A percentile compares a stretch with the other conserved stretches of the same genome.
Evolutionary conservation across 352 stramenopile species (phyloP).

Genomic region (Phytophthora boehmeriae): DNA sequence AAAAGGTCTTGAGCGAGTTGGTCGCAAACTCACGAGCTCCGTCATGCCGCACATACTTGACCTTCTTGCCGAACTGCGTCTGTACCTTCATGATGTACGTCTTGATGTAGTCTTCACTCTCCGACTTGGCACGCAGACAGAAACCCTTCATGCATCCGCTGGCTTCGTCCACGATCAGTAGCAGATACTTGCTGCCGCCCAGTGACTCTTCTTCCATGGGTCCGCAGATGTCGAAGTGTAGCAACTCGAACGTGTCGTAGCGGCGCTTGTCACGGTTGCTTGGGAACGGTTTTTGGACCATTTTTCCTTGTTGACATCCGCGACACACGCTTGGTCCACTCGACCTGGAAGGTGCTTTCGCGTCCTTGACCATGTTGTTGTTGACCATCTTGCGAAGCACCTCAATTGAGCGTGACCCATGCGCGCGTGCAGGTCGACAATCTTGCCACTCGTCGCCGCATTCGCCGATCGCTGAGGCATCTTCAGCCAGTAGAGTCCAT

Average conservation of each 20-base stretch:
- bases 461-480: slow-evolving; percentile 13
- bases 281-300: slow-evolving; percentile 25
- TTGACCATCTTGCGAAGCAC: slow-evolving; percentile 22
- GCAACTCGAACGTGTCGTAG: slow-evolving; percentile 14
- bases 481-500: slow-evolving; percentile 20
- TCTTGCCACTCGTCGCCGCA: neutral
- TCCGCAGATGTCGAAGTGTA: slow-evolving; percentile 25
- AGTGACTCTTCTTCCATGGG: slow-evolving; percentile 21
- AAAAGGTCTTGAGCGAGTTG: slow-evolving; percentile 15
- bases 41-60: slow-evolving; percentile 25
- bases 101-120: slow-evolving; percentile 19
- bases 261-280: slow-evolving; percentile 12
- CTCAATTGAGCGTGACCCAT: slow-evolving; percentile 15
- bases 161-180: slow-evolving; percentile 24
- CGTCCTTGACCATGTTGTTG: slow-evolving; percentile 12
- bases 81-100: slow-evolving; percentile 8
- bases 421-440: slow-evolving; percentile 12
- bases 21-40: slow-evolving; percentile 18
- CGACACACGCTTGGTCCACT: slow-evolving; percentile 4
- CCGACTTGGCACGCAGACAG: slow-evolving; percentile 23
- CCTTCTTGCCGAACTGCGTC: slow-evolving; percentile 11
- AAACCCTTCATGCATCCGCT: slow-evolving; percentile 27
- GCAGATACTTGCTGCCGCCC: slow-evolving; percentile 18
- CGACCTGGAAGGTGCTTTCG: slow-evolving; percentile 7
- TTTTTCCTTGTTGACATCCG: slow-evolving; percentile 27